Percentiles rank a stretch among this genome's conserved stretches.
These are phyloP conservation scores for Tremellales sp. DNA, from an alignment of 1,284 basidiomycete genomes.

Conservation along the genomic window DNA sequence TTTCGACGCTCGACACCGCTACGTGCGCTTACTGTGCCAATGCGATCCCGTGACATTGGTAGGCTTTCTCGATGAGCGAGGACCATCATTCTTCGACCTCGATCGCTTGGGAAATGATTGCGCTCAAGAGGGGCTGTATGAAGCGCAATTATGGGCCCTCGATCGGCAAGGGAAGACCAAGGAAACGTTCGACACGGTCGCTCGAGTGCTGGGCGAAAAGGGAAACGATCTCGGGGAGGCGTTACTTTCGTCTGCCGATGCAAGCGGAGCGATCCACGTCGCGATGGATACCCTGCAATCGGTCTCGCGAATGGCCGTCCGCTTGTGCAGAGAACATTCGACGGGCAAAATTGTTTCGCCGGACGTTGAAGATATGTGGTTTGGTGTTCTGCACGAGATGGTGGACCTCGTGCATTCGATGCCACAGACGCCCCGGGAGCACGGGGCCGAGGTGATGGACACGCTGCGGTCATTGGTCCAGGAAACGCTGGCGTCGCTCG, in stretches of 20 bases:
- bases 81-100: conserved; percentile 59
- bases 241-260: conserved; percentile 40
- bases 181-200: conserved; percentile 65
- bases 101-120: conserved; percentile 60
- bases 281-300: conserved; percentile 50
- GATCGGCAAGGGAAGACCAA: conserved; percentile 62
- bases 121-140: conserved; percentile 62
- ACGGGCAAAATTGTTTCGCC: conserved; percentile 40
- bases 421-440: conserved; percentile 43
- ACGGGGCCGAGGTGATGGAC: conserved; percentile 13
- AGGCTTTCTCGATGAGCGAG: conserved; percentile 61
- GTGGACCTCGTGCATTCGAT: conserved; percentile 72
- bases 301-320: conserved; percentile 60
- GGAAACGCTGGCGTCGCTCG: conserved; percentile 75
- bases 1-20: conserved; percentile 55
- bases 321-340: conserved; percentile 67
- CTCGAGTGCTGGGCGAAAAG: conserved; percentile 58
- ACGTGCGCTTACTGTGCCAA: conserved; percentile 68
- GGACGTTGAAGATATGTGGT: conserved; percentile 84
- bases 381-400: conserved; percentile 73
- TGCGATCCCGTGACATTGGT: conserved; percentile 67
- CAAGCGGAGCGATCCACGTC: conserved; percentile 43
- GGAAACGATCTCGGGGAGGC: conserved; percentile 55
- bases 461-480: conserved; percentile 70
- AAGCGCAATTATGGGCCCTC: conserved; percentile 79